These are phyloP conservation scores for Scolecobasidium constrictum DNA, from an alignment of 2,329 filamentous ascomycete species.

Conservation along the genomic window DNA sequence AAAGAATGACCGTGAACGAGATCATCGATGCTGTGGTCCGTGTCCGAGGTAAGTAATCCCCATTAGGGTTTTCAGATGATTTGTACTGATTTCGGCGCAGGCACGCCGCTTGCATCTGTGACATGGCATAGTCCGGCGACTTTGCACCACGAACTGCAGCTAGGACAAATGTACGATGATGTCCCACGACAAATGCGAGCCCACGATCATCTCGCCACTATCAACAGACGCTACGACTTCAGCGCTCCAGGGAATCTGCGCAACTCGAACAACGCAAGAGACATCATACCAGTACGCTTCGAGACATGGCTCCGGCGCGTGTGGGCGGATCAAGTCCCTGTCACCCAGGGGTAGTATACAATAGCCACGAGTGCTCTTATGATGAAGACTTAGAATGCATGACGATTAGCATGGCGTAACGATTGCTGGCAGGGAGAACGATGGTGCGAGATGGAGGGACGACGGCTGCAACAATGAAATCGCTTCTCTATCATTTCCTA, in stretches of 20 bases:
- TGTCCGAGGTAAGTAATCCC: conserved; percentile 23
- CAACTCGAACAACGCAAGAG: conserved; percentile 33
- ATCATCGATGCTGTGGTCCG: conserved; percentile 47
- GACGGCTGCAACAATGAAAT: too few relatives aligned
- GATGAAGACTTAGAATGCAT: too few relatives aligned
- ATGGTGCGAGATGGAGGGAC: too few relatives aligned
- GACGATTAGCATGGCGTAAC: too few relatives aligned
- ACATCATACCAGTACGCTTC: conserved; percentile 25
- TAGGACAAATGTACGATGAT: conserved; percentile 24
- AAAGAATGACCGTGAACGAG: conserved; percentile 49
- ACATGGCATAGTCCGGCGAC: conserved; percentile 4
- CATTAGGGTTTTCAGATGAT: conserved; percentile 12
- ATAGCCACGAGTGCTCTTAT: too few relatives aligned
- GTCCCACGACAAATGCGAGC: conserved; percentile 30
- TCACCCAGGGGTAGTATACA: neutral
- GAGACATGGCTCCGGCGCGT: conserved; percentile 24
- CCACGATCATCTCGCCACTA: conserved; percentile 55
- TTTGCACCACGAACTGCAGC: conserved; percentile 33
- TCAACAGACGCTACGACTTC: conserved; percentile 58
- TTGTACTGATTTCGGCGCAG: conserved; percentile 16
- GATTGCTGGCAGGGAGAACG: too few relatives aligned
- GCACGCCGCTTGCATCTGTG: neutral
- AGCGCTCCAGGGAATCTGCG: conserved; percentile 41
- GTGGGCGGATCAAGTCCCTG: conserved; percentile 3
- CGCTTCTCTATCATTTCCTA: too few relatives aligned